Base-by-base conservation (phyloP, 371 early-diverging fungal genomes). In the Caulochytrium protostelioides region DNA sequence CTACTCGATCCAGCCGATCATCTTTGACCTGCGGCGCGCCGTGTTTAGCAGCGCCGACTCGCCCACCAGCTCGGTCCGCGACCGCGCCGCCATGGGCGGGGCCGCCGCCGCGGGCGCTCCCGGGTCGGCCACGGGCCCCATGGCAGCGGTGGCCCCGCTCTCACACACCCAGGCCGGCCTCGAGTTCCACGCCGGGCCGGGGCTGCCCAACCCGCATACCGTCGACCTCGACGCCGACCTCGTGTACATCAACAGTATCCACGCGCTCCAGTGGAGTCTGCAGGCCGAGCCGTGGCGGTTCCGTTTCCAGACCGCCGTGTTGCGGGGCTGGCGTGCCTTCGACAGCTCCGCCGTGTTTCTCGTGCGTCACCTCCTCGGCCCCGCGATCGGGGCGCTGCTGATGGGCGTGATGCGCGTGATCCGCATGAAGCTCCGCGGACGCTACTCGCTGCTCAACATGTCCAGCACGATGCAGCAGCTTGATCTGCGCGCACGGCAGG, bases 401-500 rank as follows among this genome's bases (percentile, higher is more conserved):
- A 37, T 42, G 1, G 37, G n/a, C n/a, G n/a, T n/a, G n/a, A n/a
- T n/a, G n/a, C 48, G 14, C 48, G 49, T 55, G 22, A 20, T 16
- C 4, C 16, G 5, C 5, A 5, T n/a, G 6, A 10, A 6, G 6
- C 4, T 13, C 23, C 19, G 4, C 6, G 5, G 5, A 14, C 23
- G 6, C 13, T 4, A 6, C 33, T 4, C 4, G 17, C 4, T 10
- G 20, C 19, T 36, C 20, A 12, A 36, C 14, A 35, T 38, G n/a
- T n/a, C n/a, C 17, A 6, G 5, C 28, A 6, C 25, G 62, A 69
- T 62, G 9, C 76, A 79, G 34, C 86, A 85, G 48, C 52, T 83
- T 15, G 79, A 83, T 49, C 39, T 83, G 13, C 50, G 86, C 28
- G 44, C 82, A 3, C 80, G 76, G 37, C 82, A 82, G 37, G 53